Percentiles rank a stretch among this genome's conserved stretches.
phyloP scores from a whole-genome alignment of 2,329 filamentous ascomycete genomes.

The Aspergillus quadricinctus region DNA sequence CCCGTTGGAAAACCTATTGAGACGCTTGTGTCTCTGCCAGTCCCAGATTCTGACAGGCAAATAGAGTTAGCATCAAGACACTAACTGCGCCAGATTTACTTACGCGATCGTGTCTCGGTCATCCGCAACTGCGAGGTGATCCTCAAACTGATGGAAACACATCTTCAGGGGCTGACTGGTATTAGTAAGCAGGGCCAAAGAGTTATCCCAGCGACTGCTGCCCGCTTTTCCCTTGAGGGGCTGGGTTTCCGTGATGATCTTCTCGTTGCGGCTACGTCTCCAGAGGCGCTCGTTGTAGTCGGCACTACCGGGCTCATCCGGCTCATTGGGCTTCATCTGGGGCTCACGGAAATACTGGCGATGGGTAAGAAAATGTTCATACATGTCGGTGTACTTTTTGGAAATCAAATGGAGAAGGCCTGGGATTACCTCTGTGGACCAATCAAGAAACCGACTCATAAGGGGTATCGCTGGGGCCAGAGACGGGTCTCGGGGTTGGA shows the following conservation, averaged over 20 bases:
- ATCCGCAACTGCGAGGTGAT: conserved; percentile 89
- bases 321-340: conserved; percentile 94
- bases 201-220: conserved; percentile 79
- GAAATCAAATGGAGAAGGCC: conserved; percentile 12
- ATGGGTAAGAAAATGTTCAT: conserved; percentile 26
- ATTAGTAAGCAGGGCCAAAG: conserved; percentile 80
- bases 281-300: conserved; percentile 95
- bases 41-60: conserved; percentile 67
- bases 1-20: conserved; percentile 87
- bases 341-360: conserved; percentile 85
- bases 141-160: conserved; percentile 96
- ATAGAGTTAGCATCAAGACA: conserved; percentile 5
- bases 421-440: conserved; percentile 70
- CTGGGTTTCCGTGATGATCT: conserved; percentile 86
- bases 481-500: conserved; percentile 57
- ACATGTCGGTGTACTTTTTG: conserved; percentile 6
- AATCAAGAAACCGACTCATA: conserved; percentile 80
- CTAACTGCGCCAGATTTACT: conserved; percentile 14
- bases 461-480: conserved; percentile 66
- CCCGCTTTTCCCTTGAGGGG: conserved; percentile 86
- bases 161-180: conserved; percentile 85
- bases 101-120: conserved; percentile 79
- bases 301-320: conserved; percentile 90
- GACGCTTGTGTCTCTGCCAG: conserved; percentile 70
- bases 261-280: conserved; percentile 88